Base-by-base conservation (phyloP, 805 yeast species). In the Barnettozyma populi region DNA sequence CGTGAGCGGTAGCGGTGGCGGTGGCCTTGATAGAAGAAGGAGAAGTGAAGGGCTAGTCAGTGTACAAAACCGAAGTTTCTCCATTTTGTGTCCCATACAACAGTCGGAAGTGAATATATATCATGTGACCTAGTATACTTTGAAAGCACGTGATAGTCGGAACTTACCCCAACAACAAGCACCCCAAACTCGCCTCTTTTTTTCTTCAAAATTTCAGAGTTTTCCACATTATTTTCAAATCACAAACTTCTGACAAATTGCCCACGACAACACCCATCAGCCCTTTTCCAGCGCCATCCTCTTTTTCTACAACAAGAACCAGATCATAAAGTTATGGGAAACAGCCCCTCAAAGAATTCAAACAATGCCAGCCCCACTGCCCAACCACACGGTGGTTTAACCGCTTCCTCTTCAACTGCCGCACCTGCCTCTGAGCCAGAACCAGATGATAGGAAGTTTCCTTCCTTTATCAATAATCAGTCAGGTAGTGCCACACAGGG, bases 321-420 rank as follows among this genome's bases (percentile, higher is more conserved):
- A 20, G 13, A 20, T 23, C 10, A 10, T 25, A 32, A 46, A 43
- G 50, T 52, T 60, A 79, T 79, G 84, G 84, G 85, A 69, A 79
- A 78, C 69, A 78, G 78, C 82, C 84, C 84, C 72, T 78, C 84
- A 37, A 67, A 65, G 53, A 64, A 61, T 59, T 43, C 36, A 24
- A 48, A 53, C 43, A 58, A 58, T 59, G 67, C 65, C 58, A 63
- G 65, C 57, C 68, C 71, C 66, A 45, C 60, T 63, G 58, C 70
- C 63, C 63, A 59, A 51, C 47, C 50, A 50, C 54, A 54, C 51
- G 55, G 50, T 52, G 43, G 52, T 47, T 44, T 38, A 14, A 40
- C 47, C 55, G 36, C 55, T 18, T 34, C 61, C 25, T 48, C 59
- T 36, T 21, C 27, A 10, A 23, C 41, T 13, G 63, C 64, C 37